phyloP scores from a whole-genome alignment of 2,329 filamentous ascomycete species.

The Fonsecaea nubica region DNA sequence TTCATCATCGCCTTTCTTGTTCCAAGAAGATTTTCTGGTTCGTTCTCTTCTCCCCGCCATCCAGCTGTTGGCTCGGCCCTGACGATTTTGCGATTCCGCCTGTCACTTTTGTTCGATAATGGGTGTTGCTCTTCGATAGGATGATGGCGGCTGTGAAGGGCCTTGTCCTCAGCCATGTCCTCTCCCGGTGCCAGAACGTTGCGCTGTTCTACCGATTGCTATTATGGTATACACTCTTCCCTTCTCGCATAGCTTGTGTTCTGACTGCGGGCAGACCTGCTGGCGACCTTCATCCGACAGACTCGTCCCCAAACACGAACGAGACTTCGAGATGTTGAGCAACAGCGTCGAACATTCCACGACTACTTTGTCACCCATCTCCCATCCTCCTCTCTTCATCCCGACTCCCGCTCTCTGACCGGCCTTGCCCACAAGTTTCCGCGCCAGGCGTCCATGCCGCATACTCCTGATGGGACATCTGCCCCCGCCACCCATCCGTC shows the following conservation, averaged over 20 bases:
- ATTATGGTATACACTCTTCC: conserved; percentile 37
- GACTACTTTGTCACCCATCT: conserved; percentile 98
- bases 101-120: conserved; percentile 6
- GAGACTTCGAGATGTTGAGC: conserved; percentile 21
- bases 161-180: conserved; percentile 34
- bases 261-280: conserved; percentile 44
- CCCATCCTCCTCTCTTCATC: conserved; percentile 89
- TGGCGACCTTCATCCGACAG: conserved; percentile 44
- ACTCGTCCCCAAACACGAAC: conserved; percentile 29
- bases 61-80: neutral
- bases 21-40: neutral
- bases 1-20: neutral
- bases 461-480: conserved; percentile 62
- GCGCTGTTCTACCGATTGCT: conserved; percentile 31
- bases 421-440: conserved; percentile 84
- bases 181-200: conserved; percentile 31
- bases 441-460: conserved; percentile 80
- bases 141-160: conserved; percentile 36
- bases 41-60: neutral
- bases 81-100: neutral
- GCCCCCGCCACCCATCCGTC: conserved; percentile 66
- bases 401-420: conserved; percentile 71
- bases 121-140: conserved; percentile 18
- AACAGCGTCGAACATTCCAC: conserved; percentile 70
- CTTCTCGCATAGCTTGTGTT: neutral